Conservation (phyloP, 2,329 filamentous ascomycete species). For the Emergomyces pasteurianus region DNA sequence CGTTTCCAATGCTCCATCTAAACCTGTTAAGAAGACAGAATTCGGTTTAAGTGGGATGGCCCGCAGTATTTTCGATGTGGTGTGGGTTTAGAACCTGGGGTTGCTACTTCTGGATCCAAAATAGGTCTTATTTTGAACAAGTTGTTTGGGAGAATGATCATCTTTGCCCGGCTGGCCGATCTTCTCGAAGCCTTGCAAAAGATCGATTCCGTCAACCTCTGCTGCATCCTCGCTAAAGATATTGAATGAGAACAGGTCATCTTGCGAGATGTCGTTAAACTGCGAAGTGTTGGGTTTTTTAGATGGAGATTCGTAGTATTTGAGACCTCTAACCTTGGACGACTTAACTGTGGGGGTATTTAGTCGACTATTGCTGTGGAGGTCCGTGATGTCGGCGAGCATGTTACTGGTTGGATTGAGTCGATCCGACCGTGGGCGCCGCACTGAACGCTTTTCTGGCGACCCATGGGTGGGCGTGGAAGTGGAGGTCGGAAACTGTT, state of each 20-base stretch:
- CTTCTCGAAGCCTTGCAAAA: conserved; percentile 37
- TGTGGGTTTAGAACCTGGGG: conserved; percentile 19
- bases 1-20: background rate
- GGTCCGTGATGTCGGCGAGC: conserved; percentile 35
- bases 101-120: conserved; percentile 23
- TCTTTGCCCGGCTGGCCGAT: conserved; percentile 31
- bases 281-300: conserved; percentile 23
- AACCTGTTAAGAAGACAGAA: background rate
- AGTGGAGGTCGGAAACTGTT: conserved; percentile 26
- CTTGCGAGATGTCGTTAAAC: conserved; percentile 26
- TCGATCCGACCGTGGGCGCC: conserved; percentile 40
- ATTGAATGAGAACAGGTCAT: conserved; percentile 38
- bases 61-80: background rate
- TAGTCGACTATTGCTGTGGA: conserved; percentile 25
- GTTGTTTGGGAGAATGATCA: conserved; percentile 18
- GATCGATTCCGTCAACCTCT: conserved; percentile 35
- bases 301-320: conserved; percentile 30
- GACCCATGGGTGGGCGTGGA: conserved; percentile 36
- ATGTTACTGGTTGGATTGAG: conserved; percentile 38
- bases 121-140: conserved; percentile 18
- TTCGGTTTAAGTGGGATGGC: background rate
- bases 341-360: conserved; percentile 24
- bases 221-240: conserved; percentile 33
- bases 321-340: conserved; percentile 20
- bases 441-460: conserved; percentile 43